A percentile compares a stretch with the other conserved stretches of the same genome.
Conservation (phyloP, 768 basidiomycete species). For the Amanita subjunquillea region DNA sequence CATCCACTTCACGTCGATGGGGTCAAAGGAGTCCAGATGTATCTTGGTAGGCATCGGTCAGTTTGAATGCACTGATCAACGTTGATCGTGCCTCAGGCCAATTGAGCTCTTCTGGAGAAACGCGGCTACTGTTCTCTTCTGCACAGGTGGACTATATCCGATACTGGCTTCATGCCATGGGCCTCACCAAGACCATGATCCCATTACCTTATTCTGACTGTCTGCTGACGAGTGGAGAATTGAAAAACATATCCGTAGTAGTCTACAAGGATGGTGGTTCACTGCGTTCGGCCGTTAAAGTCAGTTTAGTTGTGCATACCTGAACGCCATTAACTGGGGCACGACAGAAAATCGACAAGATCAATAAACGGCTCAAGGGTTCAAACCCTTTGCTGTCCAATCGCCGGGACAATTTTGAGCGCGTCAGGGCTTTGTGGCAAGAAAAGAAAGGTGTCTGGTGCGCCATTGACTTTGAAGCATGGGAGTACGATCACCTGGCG, state of each 20-base stretch:
- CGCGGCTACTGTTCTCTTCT: slow-evolving; percentile 73
- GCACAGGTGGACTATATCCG: slow-evolving; percentile 78
- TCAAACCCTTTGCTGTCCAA: slow-evolving; percentile 41
- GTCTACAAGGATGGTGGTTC: slow-evolving; percentile 42
- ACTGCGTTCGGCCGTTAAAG: slow-evolving; percentile 54
- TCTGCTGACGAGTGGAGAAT: slow-evolving; percentile 48
- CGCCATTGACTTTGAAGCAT: slow-evolving; percentile 75
- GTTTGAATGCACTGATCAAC: not conserved
- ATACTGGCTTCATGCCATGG: slow-evolving; percentile 74
- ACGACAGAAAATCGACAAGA: slow-evolving; percentile 61
- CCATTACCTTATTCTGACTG: slow-evolving; percentile 75
- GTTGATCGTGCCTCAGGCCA: slow-evolving; percentile 33
- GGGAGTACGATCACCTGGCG: slow-evolving; percentile 65
- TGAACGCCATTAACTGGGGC: not conserved
- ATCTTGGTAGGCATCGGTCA: slow-evolving; percentile 36
- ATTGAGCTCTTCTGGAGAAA: slow-evolving; percentile 52
- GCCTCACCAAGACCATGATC: slow-evolving; percentile 50
- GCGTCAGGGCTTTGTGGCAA: slow-evolving; percentile 51
- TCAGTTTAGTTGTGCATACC: slow-evolving; percentile 12
- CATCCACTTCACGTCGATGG: slow-evolving; percentile 63
- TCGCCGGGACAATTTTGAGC: slow-evolving; percentile 59
- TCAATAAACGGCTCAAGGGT: slow-evolving; percentile 69
- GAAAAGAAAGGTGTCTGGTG: slow-evolving; percentile 62
- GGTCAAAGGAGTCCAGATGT: slow-evolving; percentile 59
- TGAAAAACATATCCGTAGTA: slow-evolving; percentile 49